phyloP scores from a whole-genome alignment of 306 rosid species.

The Clitoria ternatea region DNA sequence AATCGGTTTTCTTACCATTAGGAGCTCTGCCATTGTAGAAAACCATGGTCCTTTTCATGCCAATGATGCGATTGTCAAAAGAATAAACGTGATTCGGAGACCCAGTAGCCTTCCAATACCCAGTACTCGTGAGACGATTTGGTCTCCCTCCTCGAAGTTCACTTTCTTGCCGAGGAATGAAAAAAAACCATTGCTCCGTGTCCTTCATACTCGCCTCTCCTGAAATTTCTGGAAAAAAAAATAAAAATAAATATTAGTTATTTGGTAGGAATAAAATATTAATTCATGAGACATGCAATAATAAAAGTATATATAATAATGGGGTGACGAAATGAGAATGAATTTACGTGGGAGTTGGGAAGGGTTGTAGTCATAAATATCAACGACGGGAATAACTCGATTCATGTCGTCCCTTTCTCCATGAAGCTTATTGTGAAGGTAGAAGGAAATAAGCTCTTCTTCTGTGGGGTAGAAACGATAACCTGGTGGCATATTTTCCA shows the following conservation, averaged over 20 bases:
- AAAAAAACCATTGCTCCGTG: conserved; percentile 85
- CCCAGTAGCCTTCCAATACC: conserved; percentile 94
- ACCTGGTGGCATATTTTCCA: conserved; percentile 67
- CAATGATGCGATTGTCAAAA: conserved; percentile 48
- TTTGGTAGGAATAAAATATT: too few relatives aligned
- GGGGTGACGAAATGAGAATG: too few relatives aligned
- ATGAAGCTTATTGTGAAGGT: conserved; percentile 58
- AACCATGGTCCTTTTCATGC: conserved; percentile 80
- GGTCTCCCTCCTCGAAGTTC: conserved; percentile 92
- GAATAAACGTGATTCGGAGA: conserved; percentile 74
- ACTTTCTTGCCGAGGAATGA: conserved; percentile 73
- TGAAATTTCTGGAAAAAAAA: conserved; percentile 41
- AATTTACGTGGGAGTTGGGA: conserved; percentile 83
- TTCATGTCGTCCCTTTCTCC: conserved; percentile 46
- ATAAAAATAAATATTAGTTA: neutral
- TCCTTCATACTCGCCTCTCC: conserved; percentile 61
- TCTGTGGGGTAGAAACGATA: conserved; percentile 87
- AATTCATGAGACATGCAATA: too few relatives aligned
- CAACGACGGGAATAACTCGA: conserved; percentile 54
- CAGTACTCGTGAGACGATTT: conserved; percentile 57
- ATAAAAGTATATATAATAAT: neutral
- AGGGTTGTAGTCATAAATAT: conserved; percentile 63
- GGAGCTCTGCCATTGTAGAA: conserved; percentile 87
- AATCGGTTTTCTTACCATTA: conserved; percentile 64
- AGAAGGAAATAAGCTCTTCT: conserved; percentile 69